Conservation (phyloP, 495 filamentous ascomycete genomes). For the Penicillium diatomitis region DNA sequence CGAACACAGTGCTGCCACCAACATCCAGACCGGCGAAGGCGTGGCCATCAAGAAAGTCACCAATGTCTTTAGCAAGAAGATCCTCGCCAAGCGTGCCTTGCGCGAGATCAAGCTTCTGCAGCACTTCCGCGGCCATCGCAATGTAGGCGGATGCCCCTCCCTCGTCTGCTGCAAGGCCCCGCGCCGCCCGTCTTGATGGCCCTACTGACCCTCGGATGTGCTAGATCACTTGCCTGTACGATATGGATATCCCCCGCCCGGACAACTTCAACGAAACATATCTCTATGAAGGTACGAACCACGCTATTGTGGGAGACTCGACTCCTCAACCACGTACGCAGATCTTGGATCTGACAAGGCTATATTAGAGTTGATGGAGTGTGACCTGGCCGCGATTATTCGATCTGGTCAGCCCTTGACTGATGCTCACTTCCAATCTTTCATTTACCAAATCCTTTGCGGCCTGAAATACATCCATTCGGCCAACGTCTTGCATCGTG, state of each 20-base stretch:
- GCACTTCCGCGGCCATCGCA: constrained; percentile 87
- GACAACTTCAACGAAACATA: constrained; percentile 99
- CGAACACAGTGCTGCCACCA: constrained; percentile 70
- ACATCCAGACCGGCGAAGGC: constrained; percentile 84
- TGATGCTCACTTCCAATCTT: constrained; percentile 92
- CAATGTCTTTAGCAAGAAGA: constrained; percentile 99
- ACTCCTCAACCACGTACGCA: too few species aligned
- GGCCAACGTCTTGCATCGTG: constrained; percentile 92
- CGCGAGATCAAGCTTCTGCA: constrained; percentile 98
- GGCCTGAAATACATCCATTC: constrained; percentile 98
- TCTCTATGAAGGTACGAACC: constrained; percentile 78
- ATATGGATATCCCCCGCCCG: constrained; percentile 97
- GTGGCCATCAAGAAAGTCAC: constrained; percentile 99
- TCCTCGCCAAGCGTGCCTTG: constrained; percentile 92
- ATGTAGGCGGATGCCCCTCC: constrained; percentile 38
- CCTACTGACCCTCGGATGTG: constrained; percentile 16
- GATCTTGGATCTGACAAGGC: constrained; percentile 4
- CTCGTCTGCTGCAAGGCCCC: constrained; percentile 3
- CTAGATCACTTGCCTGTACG: constrained; percentile 97
- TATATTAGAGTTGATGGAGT: constrained; percentile 87
- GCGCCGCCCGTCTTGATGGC: not conserved
- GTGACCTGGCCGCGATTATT: constrained; percentile 96
- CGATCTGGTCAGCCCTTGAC: constrained; percentile 92
- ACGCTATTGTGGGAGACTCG: not conserved
- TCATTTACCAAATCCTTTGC: constrained; percentile 91